Evolutionary conservation across 192 early-diverging fungal genomes (phyloP).

Genomic region (Gigaspora rosea): DNA sequence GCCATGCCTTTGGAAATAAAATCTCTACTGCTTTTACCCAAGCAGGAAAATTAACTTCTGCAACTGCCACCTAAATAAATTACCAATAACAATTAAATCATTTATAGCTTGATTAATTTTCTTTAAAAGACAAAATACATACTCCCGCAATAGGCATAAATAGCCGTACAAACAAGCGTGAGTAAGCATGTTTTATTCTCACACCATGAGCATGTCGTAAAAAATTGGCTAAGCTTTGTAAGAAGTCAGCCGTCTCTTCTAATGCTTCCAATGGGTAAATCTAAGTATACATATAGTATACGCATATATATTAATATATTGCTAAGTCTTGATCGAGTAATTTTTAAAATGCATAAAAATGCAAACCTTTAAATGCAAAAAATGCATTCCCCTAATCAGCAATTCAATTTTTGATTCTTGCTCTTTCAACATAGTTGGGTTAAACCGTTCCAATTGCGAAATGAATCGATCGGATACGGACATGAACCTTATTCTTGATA

Average conservation of each 20-base stretch:
- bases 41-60: slow-evolving; percentile 92
- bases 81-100: too few relatives aligned
- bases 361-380: slow-evolving; percentile 80
- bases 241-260: slow-evolving; percentile 94
- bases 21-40: slow-evolving; percentile 92
- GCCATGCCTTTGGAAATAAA: slow-evolving; percentile 84
- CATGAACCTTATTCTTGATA: slow-evolving; percentile 88
- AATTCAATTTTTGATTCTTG: slow-evolving; percentile 83
- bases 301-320: slow-evolving; percentile 3
- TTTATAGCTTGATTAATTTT: too few relatives aligned
- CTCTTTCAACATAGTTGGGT: slow-evolving; percentile 53
- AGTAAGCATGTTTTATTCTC: slow-evolving; percentile 89
- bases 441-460: slow-evolving; percentile 79
- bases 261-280: slow-evolving; percentile 92
- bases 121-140: slow-evolving; percentile 12
- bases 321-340: slow-evolving; percentile 4
- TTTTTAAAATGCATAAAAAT: background rate
- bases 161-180: slow-evolving; percentile 86
- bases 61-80: slow-evolving; percentile 68
- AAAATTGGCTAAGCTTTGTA: slow-evolving; percentile 86
- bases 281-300: slow-evolving; percentile 32
- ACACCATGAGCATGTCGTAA: slow-evolving; percentile 79
- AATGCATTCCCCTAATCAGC: slow-evolving; percentile 88
- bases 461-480: slow-evolving; percentile 94
- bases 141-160: slow-evolving; percentile 86